Percentiles rank a stretch among this genome's conserved stretches.
Conservation (phyloP, 192 early-diverging fungal species). For the Gryganskiella cystojenkinii region DNA sequence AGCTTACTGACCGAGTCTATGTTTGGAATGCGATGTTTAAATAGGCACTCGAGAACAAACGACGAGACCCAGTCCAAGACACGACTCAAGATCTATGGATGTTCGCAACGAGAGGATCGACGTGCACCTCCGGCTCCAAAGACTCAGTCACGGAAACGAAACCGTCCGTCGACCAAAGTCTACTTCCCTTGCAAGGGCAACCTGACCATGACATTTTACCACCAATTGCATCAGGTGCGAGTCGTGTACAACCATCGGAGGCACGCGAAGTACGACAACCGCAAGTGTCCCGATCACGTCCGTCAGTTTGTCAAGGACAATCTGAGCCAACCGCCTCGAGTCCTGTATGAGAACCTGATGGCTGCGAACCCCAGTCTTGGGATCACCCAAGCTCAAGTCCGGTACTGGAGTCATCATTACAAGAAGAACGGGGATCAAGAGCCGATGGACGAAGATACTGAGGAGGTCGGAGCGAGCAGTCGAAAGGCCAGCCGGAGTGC, state of each 20-base stretch:
- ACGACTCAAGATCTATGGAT: conserved; percentile 48
- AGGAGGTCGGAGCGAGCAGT: not conserved
- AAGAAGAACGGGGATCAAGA: conserved; percentile 36
- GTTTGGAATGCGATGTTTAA: too few relatives aligned
- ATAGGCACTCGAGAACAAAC: conserved; percentile 47
- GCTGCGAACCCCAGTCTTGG: conserved; percentile 19
- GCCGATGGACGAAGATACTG: not conserved
- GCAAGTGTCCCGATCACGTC: conserved; percentile 49
- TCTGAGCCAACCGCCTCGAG: conserved; percentile 23
- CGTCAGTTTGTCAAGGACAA: conserved; percentile 47
- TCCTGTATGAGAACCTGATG: conserved; percentile 25
- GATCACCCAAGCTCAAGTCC: conserved; percentile 48
- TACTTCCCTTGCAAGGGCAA: conserved; percentile 54
- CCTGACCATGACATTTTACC: conserved; percentile 50
- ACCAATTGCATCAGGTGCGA: conserved; percentile 41
- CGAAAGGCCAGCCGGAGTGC: not conserved
- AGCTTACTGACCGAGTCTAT: not conserved
- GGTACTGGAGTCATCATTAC: conserved; percentile 49
- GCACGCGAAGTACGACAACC: conserved; percentile 50
- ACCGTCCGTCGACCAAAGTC: conserved; percentile 41
- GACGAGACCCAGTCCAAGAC: conserved; percentile 52
- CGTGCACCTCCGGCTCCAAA: conserved; percentile 47
- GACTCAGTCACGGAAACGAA: conserved; percentile 47
- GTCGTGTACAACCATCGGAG: conserved; percentile 39
- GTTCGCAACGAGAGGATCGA: conserved; percentile 47